These are phyloP conservation scores for Daldinia loculata DNA, from an alignment of 495 filamentous ascomycete species.

Conservation along the genomic window DNA sequence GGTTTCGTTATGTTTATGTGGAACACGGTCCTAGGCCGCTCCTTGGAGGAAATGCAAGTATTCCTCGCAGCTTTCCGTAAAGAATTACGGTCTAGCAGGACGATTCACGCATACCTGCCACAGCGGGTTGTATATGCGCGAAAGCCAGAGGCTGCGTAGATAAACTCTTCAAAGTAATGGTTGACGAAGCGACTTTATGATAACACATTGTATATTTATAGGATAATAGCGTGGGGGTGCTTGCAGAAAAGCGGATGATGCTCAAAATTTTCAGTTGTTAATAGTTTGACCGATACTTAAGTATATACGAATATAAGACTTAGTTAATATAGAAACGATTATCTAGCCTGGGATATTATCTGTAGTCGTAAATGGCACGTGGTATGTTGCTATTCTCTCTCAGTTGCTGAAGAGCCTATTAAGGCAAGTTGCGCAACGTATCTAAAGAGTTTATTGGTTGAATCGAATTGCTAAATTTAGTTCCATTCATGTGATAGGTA, in stretches of 20 bases:
- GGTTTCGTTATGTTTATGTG: slow-evolving; percentile 48
- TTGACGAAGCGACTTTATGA: slow-evolving; percentile 13
- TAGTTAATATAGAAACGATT: background rate
- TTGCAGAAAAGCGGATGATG: background rate
- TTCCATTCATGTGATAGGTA: background rate
- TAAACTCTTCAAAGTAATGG: slow-evolving; percentile 3
- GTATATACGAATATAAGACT: background rate
- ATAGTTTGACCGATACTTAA: background rate
- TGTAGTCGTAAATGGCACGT: background rate
- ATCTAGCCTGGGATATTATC: background rate
- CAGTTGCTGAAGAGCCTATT: background rate
- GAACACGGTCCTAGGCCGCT: slow-evolving; percentile 45
- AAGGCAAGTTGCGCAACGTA: background rate
- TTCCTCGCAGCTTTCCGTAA: slow-evolving; percentile 40
- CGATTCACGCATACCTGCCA: slow-evolving; percentile 41
- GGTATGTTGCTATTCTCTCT: background rate
- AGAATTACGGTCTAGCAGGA: slow-evolving; percentile 33
- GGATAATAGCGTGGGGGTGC: background rate
- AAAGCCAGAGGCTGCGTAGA: slow-evolving; percentile 41
- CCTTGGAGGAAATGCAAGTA: slow-evolving; percentile 39
- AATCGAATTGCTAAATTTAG: background rate
- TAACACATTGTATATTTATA: slow-evolving; percentile 8
- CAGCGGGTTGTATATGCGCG: slow-evolving; percentile 45
- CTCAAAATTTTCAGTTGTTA: background rate
- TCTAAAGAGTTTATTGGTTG: background rate